Evolutionary conservation across 208 protist species (phyloP), one percentile per base, ranked within the genome.

Genomic region (Tritrichomonas foetus): DNA sequence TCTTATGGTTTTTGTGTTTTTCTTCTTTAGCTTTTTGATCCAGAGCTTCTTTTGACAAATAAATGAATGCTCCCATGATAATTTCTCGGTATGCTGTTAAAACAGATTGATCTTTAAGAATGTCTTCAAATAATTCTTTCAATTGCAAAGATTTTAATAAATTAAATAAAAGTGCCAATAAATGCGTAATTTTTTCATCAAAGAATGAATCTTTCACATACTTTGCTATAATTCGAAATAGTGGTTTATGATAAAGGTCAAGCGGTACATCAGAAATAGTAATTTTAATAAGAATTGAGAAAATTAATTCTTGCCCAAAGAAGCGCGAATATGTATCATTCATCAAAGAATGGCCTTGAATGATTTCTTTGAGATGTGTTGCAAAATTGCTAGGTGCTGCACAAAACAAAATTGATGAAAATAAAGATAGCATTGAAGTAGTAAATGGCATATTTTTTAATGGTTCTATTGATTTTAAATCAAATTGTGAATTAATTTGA

Each of bases 231-330:
- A 89, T 53, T 30, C 33, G 9, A 25, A 89, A 39, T 5, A 39
- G 44, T 39, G 78, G 78, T 89, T 57, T 89, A 36, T 89, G 78
- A 89, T 89, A 89, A 8, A 89, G 25, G 33, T 89, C 44, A 33
- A 89, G 33, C 0, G 39, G 3, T 0, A 44, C 41, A 2, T 89
- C 22, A n/a, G 41, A 36, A 27, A 13, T 36, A 8, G 78, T 33
- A 3, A 89, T 39, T 47, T 89, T 89, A 20, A 89, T 89, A 1
- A 89, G 16, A 16, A 89, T 0, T 16, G 20, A 27, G 20, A 27
- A 61, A 39, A 89, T 36, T 9, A 89, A 49, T 50, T 89, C 78
- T n/a, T 44, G 78, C 0, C 78, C 78, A 57, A 89, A 89, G 47
- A 39, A 57, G 0, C 30, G 0, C 57, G 16, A 53, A 50, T 57